Evolutionary conservation across 192 early-diverging fungal species (phyloP).

Genomic region (Dimargaris verticillata): DNA sequence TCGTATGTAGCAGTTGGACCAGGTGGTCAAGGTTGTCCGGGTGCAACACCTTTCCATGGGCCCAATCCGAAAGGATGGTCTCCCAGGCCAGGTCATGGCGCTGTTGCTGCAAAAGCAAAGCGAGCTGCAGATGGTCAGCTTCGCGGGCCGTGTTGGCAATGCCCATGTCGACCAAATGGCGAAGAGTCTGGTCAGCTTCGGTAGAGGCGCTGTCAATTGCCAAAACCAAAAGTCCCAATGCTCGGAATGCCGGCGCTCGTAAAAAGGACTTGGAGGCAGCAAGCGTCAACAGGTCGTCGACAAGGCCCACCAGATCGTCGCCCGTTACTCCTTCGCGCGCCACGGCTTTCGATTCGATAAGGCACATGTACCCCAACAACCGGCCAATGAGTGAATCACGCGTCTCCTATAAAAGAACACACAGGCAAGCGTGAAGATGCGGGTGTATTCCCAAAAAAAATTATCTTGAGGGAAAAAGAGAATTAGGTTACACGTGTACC

Average conservation of each 20-base stretch:
- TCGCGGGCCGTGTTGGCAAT: neutral
- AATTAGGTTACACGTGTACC: no score
- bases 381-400: slow-evolving; percentile 80
- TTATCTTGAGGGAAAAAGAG: no score
- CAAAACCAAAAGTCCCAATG: slow-evolving; percentile 27
- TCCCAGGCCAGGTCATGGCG: slow-evolving; percentile 17
- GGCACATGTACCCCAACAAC: slow-evolving; percentile 73
- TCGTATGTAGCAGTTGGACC: slow-evolving; percentile 14
- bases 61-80: slow-evolving; percentile 17
- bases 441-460: no score
- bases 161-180: neutral
- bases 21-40: slow-evolving; percentile 17
- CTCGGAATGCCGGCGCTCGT: slow-evolving; percentile 54
- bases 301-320: slow-evolving; percentile 55
- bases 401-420: slow-evolving; percentile 41
- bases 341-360: slow-evolving; percentile 64
- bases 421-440: no score
- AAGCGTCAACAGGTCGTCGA: slow-evolving; percentile 46
- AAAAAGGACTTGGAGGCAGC: slow-evolving; percentile 65
- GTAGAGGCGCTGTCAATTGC: slow-evolving; percentile 28
- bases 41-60: slow-evolving; percentile 16
- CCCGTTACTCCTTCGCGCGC: slow-evolving; percentile 37
- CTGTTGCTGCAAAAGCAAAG: slow-evolving; percentile 11
- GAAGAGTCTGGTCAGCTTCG: slow-evolving; percentile 16
- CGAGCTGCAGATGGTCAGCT: neutral